Conservation (phyloP, 2,329 filamentous ascomycete genomes). For the Apiospora phragmitis region DNA sequence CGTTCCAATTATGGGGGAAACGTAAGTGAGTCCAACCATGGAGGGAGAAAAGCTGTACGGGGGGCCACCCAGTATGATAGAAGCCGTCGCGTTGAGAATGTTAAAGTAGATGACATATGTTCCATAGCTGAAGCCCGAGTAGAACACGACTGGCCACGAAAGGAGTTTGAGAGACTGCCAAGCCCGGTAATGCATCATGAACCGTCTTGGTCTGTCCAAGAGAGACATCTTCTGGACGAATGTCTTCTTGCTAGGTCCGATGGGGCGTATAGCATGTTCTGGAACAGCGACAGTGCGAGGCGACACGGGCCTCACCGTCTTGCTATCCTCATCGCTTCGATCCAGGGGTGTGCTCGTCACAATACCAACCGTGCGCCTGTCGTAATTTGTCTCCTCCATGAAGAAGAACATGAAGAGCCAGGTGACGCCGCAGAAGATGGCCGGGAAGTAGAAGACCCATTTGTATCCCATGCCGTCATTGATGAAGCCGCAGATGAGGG, state of each 20-base stretch:
- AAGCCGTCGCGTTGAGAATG: constrained; percentile 44
- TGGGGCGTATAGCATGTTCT: background rate
- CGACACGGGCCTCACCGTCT: constrained; percentile 18
- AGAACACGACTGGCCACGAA: constrained; percentile 44
- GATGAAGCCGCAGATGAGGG: constrained; percentile 46
- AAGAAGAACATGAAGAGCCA: constrained; percentile 51
- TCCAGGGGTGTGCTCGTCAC: constrained; percentile 7
- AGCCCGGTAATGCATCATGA: constrained; percentile 38
- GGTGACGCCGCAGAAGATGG: constrained; percentile 37
- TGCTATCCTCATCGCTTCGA: background rate
- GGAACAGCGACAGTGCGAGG: constrained; percentile 18
- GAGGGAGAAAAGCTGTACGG: constrained; percentile 41
- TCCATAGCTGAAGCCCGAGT: constrained; percentile 42
- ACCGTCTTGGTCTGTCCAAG: constrained; percentile 40
- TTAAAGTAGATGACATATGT: constrained; percentile 45
- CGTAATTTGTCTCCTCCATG: constrained; percentile 61
- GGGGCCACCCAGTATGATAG: constrained; percentile 36
- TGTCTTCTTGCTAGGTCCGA: constrained; percentile 33
- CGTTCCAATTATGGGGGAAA: constrained; percentile 38
- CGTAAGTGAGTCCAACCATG: constrained; percentile 40
- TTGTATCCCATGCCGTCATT: constrained; percentile 40
- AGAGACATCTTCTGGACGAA: constrained; percentile 44
- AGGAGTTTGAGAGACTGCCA: constrained; percentile 38
- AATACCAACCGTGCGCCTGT: constrained; percentile 32
- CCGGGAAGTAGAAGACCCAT: constrained; percentile 46